Base-by-base conservation (phyloP, 768 basidiomycete species). In the Mycena indigotica region DNA sequence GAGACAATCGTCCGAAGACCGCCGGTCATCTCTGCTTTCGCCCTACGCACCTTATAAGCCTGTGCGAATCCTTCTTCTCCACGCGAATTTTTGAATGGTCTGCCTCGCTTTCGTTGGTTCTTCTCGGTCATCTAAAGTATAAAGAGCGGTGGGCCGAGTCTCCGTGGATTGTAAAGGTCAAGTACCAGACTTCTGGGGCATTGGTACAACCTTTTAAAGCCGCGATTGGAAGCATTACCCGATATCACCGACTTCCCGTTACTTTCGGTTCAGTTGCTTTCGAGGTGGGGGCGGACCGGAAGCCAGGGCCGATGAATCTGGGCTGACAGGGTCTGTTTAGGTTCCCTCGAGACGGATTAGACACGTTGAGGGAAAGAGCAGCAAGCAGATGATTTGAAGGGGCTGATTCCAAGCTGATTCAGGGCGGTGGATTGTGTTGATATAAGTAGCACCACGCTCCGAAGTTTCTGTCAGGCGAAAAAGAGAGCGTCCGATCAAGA, bases 401-500 rank as follows among this genome's bases (percentile, higher is more conserved):
- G 41, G 41, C 8, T 35, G 32, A n/a, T n/a, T n/a, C 35, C 10
- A n/a, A 38, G 41, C 15, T 44, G 41, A 44, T 44, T 44, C 41
- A 44, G 41, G 41, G 41, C 41, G 41, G 41, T 44, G 41, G 41
- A 5, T 16, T 13, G 41, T 13, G 41, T 16, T 44, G 41, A 44
- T 44, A 21, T 44, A 44, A 16, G 41, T 44, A 44, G 41, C 41
- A 44, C 41, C 41, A 44, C 41, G 41, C 41, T 44, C 41, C 41
- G 41, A 44, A 44, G 41, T 44, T 19, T 44, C 41, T 44, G 41
- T 44, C 41, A 44, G 41, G 41, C 41, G 15, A 21, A 13, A 5
- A 13, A 44, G 23, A 21, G 41, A 13, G 12, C 10, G 8, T 44
- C 41, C 41, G 41, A 44, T 44, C 41, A 44, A 44, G 41, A 8